Evolutionary conservation across 2,329 filamentous ascomycete species (phyloP), one percentile per base, ranked within the genome.

Genomic region (Colletotrichum tropicale): DNA sequence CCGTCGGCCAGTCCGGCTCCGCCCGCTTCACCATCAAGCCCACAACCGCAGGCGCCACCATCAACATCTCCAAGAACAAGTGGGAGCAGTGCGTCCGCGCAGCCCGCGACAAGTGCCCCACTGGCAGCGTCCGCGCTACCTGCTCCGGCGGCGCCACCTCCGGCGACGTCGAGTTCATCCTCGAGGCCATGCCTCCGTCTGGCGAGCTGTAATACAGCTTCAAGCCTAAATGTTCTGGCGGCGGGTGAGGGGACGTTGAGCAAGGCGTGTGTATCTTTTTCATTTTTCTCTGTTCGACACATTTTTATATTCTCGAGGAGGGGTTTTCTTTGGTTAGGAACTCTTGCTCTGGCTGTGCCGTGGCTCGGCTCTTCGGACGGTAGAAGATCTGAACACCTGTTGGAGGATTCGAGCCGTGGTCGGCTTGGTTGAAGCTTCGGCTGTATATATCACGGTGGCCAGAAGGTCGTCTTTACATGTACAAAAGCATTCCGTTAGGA

Each of bases 11-110:
- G 62, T 86, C 84, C 8, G 88, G 88, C 12, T 88, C 85, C 12
- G 89, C 88, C 9, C 80, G 85, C 74, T 91, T 91, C 81, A 83
- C 80, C 5, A 84, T 91, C 18, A 84, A 82, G 30, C 84, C 87
- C 2, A 83, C 84, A 18, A 82, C 82, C 3, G 71, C 79, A 2
- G 89, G 87, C 12, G 85, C 86, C 26, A 88, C 86, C 18, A 90
- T 91, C 81, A 88, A 87, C 82, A 85, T 91, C 76, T 86, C 85
- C 62, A 91, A 90, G 82, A 85, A 85, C 24, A 83, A 86, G 28
- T 90, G 89, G 89, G 87, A 91, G 81, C 84, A 86, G 66, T 91
- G 90, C 79, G 86, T 91, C 67, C 85, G 88, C 55, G 89, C 90
- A 18, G 90, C 89, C 65, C 81, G 87, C 71, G 86, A 87, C 74